Conservation (phyloP, 768 basidiomycete species). For the Lentinula detonsa region DNA sequence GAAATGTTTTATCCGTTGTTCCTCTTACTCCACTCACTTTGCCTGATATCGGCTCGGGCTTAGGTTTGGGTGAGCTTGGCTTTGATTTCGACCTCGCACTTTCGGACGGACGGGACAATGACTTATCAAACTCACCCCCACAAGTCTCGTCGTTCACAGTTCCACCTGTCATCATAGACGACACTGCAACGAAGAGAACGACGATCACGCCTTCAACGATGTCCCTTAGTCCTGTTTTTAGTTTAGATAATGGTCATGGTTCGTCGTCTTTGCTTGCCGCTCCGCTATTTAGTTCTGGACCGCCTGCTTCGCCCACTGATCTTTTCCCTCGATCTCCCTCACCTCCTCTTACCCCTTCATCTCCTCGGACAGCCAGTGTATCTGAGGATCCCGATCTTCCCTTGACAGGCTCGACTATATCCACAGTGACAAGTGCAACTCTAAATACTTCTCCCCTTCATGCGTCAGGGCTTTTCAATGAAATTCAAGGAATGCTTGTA, state of each 20-base stretch:
- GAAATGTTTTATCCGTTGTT: not conserved
- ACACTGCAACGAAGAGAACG: slow-evolving; percentile 10
- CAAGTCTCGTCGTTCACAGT: slow-evolving; percentile 2
- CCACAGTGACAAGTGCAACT: not conserved
- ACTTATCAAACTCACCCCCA: not conserved
- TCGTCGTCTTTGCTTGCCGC: slow-evolving; percentile 1
- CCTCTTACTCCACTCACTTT: slow-evolving; percentile 1
- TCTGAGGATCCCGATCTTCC: not conserved
- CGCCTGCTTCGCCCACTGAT: slow-evolving; percentile 2
- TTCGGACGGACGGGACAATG: not conserved
- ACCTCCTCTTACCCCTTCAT: not conserved
- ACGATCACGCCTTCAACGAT: not conserved
- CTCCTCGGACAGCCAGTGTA: not conserved
- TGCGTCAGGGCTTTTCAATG: not conserved
- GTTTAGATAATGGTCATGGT: not conserved
- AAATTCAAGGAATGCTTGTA: slow-evolving; percentile 3
- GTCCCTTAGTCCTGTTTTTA: slow-evolving; percentile 3
- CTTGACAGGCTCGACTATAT: not conserved
- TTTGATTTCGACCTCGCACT: not conserved
- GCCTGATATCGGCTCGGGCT: not conserved
- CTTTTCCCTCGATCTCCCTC: slow-evolving; percentile 4
- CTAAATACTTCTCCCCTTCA: not conserved
- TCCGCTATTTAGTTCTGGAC: not conserved
- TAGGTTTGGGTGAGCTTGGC: not conserved
- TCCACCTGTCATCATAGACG: slow-evolving; percentile 22